Evolutionary conservation across 495 filamentous ascomycete species (phyloP).

Genomic region (Penicillium herquei): DNA sequence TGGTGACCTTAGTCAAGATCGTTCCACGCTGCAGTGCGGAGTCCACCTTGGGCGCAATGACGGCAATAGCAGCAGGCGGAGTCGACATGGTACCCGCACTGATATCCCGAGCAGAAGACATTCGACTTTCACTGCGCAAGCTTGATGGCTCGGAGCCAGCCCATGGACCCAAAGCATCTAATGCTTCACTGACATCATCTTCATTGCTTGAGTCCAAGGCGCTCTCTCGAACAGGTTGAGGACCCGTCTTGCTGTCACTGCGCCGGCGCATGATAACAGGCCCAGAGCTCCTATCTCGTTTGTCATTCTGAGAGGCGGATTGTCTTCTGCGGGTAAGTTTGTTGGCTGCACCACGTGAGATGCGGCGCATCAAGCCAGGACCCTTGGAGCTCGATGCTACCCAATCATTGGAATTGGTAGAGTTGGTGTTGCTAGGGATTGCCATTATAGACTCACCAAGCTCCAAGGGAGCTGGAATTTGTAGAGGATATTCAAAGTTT

Average conservation of each 20-base stretch:
- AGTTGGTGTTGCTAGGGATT: constrained; percentile 31
- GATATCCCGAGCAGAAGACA: constrained; percentile 29
- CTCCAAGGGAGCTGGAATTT: constrained; percentile 48
- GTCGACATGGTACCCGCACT: constrained; percentile 1
- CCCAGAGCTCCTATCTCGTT: constrained; percentile 81
- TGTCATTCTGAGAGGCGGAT: constrained; percentile 67
- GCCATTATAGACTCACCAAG: constrained; percentile 57
- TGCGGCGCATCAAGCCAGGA: constrained; percentile 61
- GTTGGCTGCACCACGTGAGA: constrained; percentile 64
- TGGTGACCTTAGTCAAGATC: constrained; percentile 73
- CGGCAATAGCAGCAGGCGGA: constrained; percentile 35
- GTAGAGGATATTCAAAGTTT: constrained; percentile 30
- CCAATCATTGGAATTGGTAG: constrained; percentile 48
- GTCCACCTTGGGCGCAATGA: constrained; percentile 68
- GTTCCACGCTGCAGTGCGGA: constrained; percentile 73
- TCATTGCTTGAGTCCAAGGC: constrained; percentile 53
- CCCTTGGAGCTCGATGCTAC: constrained; percentile 49
- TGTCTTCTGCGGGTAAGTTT: constrained; percentile 63
- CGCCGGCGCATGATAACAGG: constrained; percentile 83
- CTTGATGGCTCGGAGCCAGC: constrained; percentile 41
- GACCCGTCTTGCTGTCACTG: constrained; percentile 78
- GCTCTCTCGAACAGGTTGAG: constrained; percentile 51
- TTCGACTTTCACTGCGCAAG: constrained; percentile 36
- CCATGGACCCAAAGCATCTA: constrained; percentile 39
- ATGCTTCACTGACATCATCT: constrained; percentile 62